Percentiles rank a stretch among this genome's conserved stretches.
phyloP scores from a whole-genome alignment of 306 rosid species.

The Spatholobus suberectus region DNA sequence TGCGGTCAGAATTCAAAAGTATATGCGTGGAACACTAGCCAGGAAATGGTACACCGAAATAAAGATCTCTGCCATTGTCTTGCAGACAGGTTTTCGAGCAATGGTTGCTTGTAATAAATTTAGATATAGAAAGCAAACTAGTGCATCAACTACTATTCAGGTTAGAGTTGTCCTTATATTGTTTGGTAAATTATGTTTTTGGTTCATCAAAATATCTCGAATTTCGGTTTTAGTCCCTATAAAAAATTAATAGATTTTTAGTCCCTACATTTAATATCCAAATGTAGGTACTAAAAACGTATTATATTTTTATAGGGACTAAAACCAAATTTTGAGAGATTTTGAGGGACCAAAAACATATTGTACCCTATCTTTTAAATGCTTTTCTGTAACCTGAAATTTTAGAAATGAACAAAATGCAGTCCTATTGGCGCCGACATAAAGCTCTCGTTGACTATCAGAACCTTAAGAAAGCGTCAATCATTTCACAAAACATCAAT shows the following conservation, averaged over 20 bases:
- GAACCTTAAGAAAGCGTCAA: constrained; percentile 50
- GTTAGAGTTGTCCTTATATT: constrained; percentile 52
- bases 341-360: neutral
- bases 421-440: constrained; percentile 60
- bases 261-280: neutral
- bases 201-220: neutral
- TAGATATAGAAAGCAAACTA: constrained; percentile 53
- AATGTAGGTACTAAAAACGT: neutral
- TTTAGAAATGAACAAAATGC: constrained; percentile 41
- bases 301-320: neutral
- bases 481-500: constrained; percentile 42
- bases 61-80: constrained; percentile 50
- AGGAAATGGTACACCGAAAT: constrained; percentile 54
- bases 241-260: no score
- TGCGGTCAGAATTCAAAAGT: constrained; percentile 70
- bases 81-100: constrained; percentile 71
- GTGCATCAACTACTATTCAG: constrained; percentile 59
- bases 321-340: neutral
- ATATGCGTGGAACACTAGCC: constrained; percentile 57
- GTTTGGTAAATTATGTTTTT: constrained; percentile 5
- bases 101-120: constrained; percentile 58
- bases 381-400: constrained; percentile 34
- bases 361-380: neutral
- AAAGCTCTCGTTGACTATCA: constrained; percentile 54
- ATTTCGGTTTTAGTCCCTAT: neutral